Base-by-base conservation (phyloP, 1,284 basidiomycete species). In the Neolentinus lepideus region DNA sequence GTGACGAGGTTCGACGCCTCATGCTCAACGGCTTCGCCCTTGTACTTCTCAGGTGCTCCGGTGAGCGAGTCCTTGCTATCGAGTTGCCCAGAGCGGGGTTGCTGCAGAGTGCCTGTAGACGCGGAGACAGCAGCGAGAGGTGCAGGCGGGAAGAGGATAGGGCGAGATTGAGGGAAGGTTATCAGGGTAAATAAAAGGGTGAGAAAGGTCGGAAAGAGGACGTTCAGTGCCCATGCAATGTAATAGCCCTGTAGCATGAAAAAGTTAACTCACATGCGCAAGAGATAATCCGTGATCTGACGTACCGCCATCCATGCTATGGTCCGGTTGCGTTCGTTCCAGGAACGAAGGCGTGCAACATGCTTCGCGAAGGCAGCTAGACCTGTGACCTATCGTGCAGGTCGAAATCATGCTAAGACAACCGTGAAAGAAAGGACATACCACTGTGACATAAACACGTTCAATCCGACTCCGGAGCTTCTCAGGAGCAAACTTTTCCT, bases 401-500 rank as follows among this genome's bases (percentile, higher is more conserved):
- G 24, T 21, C 3, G 25, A 6, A 24, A 2, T 27, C 25, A 9
- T 26, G 3, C 16, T 19, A 24, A n/a, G 11, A 51, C 19, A 48
- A 36, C 12, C 2, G 16, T 6, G 64, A n/a, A n/a, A n/a, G n/a
- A n/a, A n/a, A n/a, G n/a, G n/a, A n/a, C 67, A 4, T 63, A 69
- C 67, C 33, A 79, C 68, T 2, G 72, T 74, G 55, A 76, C 75
- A 59, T 81, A 77, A 14, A 75, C 58, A 1, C 81, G 82, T n/a
- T n/a, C 64, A 56, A 77, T 80, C n/a, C n/a, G n/a, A 22, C 75
- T 69, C 26, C 74, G 66, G 8, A 78, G 66, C 62, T 77, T 78
- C 60, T 78, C 76, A 1, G 76, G 71, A 3, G 73, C 69, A 61
- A 79, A 77, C n/a, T 75, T 71, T 56, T 77, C 76, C 45, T 76